phyloP scores from a whole-genome alignment of 2,329 filamentous ascomycete genomes.

The Diplodia intermedia region DNA sequence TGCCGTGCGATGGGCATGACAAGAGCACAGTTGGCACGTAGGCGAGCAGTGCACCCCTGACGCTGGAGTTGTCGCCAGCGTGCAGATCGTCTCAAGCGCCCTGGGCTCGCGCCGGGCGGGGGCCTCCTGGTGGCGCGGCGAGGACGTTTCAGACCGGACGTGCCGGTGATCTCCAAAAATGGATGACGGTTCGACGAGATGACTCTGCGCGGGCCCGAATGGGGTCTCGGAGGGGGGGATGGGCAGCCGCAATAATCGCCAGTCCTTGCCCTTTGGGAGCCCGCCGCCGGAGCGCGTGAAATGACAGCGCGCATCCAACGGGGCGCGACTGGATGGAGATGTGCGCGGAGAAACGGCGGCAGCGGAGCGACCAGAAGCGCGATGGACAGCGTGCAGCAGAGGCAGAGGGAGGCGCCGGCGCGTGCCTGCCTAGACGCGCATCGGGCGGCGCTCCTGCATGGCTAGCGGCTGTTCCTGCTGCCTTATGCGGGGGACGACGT shows the following conservation, averaged over 20 bases:
- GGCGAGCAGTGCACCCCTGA: constrained; percentile 29
- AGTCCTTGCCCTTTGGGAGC: constrained; percentile 4
- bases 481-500: constrained; percentile 28
- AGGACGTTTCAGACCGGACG: background rate
- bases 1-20: constrained; percentile 14
- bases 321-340: constrained; percentile 5
- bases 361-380: background rate
- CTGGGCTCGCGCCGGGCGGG: background rate
- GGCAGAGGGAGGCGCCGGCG: constrained; percentile 18
- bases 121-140: constrained; percentile 18
- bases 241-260: constrained; percentile 11
- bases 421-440: constrained; percentile 20
- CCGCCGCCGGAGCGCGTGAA: constrained; percentile 12
- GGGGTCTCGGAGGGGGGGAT: constrained; percentile 14
- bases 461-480: constrained; percentile 27
- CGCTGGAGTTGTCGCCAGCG: constrained; percentile 12
- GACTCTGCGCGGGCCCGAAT: constrained; percentile 18
- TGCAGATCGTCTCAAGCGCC: constrained; percentile 20
- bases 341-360: constrained; percentile 13
- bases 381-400: constrained; percentile 2
- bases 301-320: constrained; percentile 25
- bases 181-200: background rate
- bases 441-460: constrained; percentile 17
- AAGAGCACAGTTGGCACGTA: constrained; percentile 19
- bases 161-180: constrained; percentile 5